Percentiles rank a stretch among this genome's conserved stretches.
These are phyloP conservation scores for Candida sanyaensis DNA, from an alignment of 1,139 yeast genomes.

Conservation along the genomic window DNA sequence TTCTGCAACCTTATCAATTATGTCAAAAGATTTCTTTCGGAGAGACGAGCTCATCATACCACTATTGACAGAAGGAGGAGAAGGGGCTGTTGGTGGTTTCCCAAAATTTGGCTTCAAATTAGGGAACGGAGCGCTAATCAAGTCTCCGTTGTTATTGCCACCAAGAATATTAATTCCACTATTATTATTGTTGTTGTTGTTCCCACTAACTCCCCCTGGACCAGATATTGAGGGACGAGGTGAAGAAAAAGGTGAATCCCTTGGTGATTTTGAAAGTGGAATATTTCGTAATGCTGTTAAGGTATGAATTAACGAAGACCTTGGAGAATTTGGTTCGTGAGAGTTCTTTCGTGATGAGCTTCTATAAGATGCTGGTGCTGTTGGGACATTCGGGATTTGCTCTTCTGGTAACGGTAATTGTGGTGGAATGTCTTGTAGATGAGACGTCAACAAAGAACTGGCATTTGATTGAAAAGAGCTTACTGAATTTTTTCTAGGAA, in stretches of 20 bases:
- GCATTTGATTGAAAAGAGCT: conserved; percentile 29
- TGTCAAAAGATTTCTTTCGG: conserved; percentile 8
- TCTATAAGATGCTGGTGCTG: conserved; percentile 35
- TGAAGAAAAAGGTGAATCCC: conserved; percentile 47
- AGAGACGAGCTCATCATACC: not conserved
- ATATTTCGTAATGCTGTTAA: conserved; percentile 45
- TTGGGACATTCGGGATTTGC: conserved; percentile 49
- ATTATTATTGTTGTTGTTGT: not conserved
- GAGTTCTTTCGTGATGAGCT: conserved; percentile 39
- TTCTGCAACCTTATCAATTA: not conserved
- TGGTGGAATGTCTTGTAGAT: conserved; percentile 52
- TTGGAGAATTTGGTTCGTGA: conserved; percentile 40
- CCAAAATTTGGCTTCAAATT: conserved; percentile 19
- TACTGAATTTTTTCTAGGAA: conserved; percentile 28
- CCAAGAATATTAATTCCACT: not conserved
- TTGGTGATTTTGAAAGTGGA: conserved; percentile 38
- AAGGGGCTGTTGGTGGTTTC: conserved; percentile 1
- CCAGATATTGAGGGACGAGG: conserved; percentile 49
- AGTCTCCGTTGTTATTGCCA: conserved; percentile 16
- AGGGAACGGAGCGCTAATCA: conserved; percentile 22
- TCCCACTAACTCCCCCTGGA: conserved; percentile 18
- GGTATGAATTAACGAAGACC: conserved; percentile 46
- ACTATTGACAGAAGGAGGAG: not conserved
- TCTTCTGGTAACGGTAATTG: conserved; percentile 56
- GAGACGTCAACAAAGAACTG: conserved; percentile 30